Conservation (phyloP, 257 asterid species). For the Solanum gandarillasii region DNA sequence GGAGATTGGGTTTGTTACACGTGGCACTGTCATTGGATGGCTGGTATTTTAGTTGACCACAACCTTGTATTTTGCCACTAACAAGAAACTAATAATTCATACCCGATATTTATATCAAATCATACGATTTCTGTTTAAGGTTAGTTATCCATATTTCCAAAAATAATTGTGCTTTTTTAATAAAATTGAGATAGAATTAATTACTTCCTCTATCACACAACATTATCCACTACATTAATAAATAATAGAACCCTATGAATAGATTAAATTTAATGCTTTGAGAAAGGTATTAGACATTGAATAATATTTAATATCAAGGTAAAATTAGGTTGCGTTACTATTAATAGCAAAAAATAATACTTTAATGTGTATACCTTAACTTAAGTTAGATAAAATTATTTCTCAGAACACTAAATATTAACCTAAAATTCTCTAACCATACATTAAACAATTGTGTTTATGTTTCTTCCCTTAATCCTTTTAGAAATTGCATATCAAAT, state of each 20-base stretch:
- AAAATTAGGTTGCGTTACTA: too few relatives aligned
- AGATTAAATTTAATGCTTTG: too few relatives aligned
- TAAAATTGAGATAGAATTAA: too few relatives aligned
- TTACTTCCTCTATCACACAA: too few relatives aligned
- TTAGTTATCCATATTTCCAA: too few relatives aligned
- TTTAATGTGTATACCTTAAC: background rate
- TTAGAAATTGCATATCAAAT: background rate
- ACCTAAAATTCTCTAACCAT: background rate
- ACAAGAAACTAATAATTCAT: too few relatives aligned
- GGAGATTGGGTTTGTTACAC: conserved; percentile 7
- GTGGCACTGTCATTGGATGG: conserved; percentile 5
- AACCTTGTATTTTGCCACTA: background rate
- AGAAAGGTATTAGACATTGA: too few relatives aligned
- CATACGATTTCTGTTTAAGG: fast-evolving
- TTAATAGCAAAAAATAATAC: background rate
- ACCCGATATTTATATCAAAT: too few relatives aligned
- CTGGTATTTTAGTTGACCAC: background rate
- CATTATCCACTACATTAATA: too few relatives aligned
- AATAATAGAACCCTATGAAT: too few relatives aligned
- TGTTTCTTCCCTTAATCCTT: background rate
- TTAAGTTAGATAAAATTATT: background rate
- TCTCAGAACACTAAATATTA: background rate
- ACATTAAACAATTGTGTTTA: background rate
- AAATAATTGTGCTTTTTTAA: too few relatives aligned
- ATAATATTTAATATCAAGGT: too few relatives aligned